These are phyloP conservation scores for Tricholoma bakamatsutake DNA, from an alignment of 768 basidiomycete species.

Conservation along the genomic window DNA sequence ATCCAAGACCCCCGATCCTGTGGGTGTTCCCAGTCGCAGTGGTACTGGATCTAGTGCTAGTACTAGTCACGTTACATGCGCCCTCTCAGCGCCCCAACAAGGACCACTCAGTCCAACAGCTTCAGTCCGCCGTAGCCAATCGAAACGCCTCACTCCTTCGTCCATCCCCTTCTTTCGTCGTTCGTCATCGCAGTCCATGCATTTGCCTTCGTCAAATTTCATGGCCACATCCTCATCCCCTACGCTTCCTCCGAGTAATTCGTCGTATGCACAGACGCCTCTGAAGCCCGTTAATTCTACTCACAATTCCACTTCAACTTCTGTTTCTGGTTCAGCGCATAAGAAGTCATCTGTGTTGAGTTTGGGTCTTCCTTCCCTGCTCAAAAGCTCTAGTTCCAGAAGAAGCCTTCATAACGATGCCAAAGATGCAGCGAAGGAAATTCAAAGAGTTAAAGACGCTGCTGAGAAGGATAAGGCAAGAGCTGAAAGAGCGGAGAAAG, in stretches of 20 bases:
- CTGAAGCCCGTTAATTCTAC: constrained; percentile 45
- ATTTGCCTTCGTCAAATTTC: constrained; percentile 46
- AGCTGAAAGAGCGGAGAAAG: constrained; percentile 37
- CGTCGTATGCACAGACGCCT: constrained; percentile 33
- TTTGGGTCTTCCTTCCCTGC: constrained; percentile 71
- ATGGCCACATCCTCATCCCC: constrained; percentile 50
- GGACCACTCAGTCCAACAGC: constrained; percentile 69
- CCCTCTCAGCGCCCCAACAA: constrained; percentile 45
- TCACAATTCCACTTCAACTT: constrained; percentile 46
- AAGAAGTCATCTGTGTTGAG: constrained; percentile 84
- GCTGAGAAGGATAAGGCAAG: constrained; percentile 45
- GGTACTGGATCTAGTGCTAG: constrained; percentile 75
- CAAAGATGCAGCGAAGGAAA: constrained; percentile 48
- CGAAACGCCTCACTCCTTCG: constrained; percentile 83
- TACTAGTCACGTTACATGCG: constrained; percentile 54
- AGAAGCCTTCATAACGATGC: constrained; percentile 70
- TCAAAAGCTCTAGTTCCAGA: constrained; percentile 75
- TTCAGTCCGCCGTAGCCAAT: constrained; percentile 61
- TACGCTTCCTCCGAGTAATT: constrained; percentile 34
- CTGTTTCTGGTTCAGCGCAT: constrained; percentile 53
- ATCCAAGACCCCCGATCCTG: constrained; percentile 63
- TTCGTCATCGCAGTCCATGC: constrained; percentile 85
- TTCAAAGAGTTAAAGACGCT: constrained; percentile 33
- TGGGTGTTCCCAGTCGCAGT: constrained; percentile 51
- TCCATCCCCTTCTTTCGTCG: constrained; percentile 93